Evolutionary conservation across 257 asterid genomes (phyloP), one percentile per base, ranked within the genome.

Genomic region (Gentiana macrophylla): DNA sequence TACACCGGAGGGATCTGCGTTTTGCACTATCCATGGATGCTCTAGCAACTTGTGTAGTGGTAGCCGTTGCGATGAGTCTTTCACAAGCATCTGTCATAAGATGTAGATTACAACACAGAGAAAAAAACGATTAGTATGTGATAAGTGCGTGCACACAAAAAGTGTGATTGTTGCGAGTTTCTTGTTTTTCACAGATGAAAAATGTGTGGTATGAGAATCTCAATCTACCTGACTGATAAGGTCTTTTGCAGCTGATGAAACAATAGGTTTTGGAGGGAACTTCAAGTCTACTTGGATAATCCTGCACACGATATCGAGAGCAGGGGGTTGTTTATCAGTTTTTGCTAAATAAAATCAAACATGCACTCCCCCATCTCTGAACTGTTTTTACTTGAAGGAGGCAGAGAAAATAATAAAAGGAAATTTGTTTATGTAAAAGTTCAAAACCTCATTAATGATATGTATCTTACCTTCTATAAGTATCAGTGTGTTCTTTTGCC

Each of bases 1-100:
- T 35, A 86, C 67, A 32, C 95, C 94, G 1, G 97, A 86, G 4
- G 94, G 97, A 62, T 90, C 97, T 0, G 91, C 96, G 64, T 84
- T 70, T 66, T 90, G 96, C 67, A 90, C 82, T 24, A 90, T 75
- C 97, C 97, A 90, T 9, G 86, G 85, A 79, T 90, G 97, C 85
- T 86, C 96, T 1, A 90, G 84, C 44, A 86, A 69, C 65, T 86
- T 90, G 76, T 86, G 90, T 11, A 84, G 77, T 50, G 94, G 91
- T 66, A 89, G 57, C 44, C 97, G 88, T 53, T 78, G 60, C 1
- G 94, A 80, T 61, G 94, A 81, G 62, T 84, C 90, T 77, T 78
- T 89, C 49, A 89, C 94, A 3, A 89, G 91, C 96, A 89, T 90
- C 96, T 89, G 73, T 67, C 49, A 35, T 4, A 41, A 41, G 9